Evolutionary conservation across 306 rosid genomes (phyloP).

Genomic region (Astragalus glycyphyllos): DNA sequence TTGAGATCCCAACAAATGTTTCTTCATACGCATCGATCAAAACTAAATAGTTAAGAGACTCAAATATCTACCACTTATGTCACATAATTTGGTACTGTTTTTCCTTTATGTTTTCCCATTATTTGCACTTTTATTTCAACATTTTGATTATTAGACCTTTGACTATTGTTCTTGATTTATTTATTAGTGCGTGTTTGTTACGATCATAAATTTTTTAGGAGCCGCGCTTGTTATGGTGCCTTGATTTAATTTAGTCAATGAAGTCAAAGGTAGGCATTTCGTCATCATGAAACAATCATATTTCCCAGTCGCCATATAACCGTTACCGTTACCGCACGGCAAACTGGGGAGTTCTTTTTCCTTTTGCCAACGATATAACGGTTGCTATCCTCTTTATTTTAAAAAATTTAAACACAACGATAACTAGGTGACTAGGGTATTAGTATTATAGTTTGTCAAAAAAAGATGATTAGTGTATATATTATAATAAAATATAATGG

Average conservation of each 20-base stretch:
- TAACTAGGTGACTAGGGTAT: no score
- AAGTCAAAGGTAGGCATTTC: constrained; percentile 39
- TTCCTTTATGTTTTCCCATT: background rate
- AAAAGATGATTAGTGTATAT: no score
- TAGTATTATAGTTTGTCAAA: no score
- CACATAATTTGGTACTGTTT: no score
- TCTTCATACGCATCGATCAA: no score
- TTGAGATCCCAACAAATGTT: no score
- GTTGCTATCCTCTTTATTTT: no score
- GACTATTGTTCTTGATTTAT: background rate
- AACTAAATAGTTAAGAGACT: no score
- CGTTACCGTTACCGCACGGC: constrained; percentile 29
- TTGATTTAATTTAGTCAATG: constrained; percentile 37
- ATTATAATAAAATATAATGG: no score
- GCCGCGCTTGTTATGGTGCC: constrained; percentile 33
- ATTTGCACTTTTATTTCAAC: background rate
- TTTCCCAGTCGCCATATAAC: constrained; percentile 19
- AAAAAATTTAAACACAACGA: no score
- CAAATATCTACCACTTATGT: no score
- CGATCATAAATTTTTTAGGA: background rate
- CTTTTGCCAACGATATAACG: no score
- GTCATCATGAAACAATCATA: constrained; percentile 42
- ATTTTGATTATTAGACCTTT: constrained; percentile 7
- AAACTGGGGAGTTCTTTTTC: background rate
- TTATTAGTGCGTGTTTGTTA: background rate